phyloP scores from a whole-genome alignment of 148 eudicot species.

The Talinum fruticosum region DNA sequence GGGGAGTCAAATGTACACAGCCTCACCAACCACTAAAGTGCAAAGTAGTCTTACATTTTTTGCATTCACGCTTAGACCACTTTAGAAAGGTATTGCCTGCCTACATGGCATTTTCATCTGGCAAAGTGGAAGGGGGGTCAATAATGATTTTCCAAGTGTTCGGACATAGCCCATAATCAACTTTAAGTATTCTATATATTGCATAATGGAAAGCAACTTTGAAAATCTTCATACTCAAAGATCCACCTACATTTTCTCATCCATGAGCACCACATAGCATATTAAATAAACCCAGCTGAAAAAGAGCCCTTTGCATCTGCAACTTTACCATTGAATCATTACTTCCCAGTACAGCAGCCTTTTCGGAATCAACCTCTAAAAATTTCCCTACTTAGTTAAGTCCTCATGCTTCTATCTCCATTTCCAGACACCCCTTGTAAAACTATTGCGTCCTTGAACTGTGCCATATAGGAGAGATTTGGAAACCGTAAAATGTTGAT shows the following conservation, averaged over 20 bases:
- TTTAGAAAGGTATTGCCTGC: not conserved
- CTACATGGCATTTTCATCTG: not conserved
- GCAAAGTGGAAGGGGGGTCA: not conserved
- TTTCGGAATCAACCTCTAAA: not conserved
- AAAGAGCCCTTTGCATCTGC: not conserved
- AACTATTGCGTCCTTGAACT: not conserved
- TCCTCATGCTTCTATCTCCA: not conserved
- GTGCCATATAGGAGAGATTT: not conserved
- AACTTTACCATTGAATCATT: not conserved
- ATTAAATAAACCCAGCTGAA: not conserved
- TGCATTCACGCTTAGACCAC: not conserved
- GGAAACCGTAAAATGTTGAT: not conserved
- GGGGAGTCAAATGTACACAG: not conserved
- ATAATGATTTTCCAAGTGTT: not conserved
- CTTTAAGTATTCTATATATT: not conserved
- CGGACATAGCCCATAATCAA: not conserved
- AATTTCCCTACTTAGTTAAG: not conserved
- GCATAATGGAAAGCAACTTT: not conserved
- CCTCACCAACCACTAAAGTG: not conserved
- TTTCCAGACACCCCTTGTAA: not conserved
- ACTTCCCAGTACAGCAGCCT: too few relatives aligned
- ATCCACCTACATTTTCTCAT: not conserved
- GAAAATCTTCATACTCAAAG: not conserved
- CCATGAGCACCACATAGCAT: not conserved
- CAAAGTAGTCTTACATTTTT: not conserved